A percentile compares a stretch with the other conserved stretches of the same genome.
phyloP scores from a whole-genome alignment of 805 yeast genomes.

The Myxozyma lipomycoides region DNA sequence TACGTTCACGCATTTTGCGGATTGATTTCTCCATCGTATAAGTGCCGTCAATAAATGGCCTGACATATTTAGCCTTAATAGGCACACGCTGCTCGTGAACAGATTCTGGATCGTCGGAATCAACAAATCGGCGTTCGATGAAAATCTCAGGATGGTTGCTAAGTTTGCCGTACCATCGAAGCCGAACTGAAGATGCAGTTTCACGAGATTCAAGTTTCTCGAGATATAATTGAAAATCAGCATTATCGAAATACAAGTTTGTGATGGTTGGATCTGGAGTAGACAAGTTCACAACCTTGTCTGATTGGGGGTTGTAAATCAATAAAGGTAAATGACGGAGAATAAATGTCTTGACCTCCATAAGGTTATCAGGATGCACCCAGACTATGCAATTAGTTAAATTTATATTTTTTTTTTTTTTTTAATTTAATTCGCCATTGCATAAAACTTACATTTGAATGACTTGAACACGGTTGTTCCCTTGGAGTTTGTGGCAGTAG shows the following conservation, averaged over 20 bases:
- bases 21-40: slow-evolving; percentile 50
- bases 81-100: slow-evolving; percentile 54
- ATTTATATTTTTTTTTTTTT: neutral
- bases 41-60: slow-evolving; percentile 61
- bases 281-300: slow-evolving; percentile 38
- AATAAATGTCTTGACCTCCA: slow-evolving; percentile 96
- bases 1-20: slow-evolving; percentile 59
- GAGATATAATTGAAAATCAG: slow-evolving; percentile 78
- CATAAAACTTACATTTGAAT: slow-evolving; percentile 31
- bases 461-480: slow-evolving; percentile 35
- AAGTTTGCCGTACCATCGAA: slow-evolving; percentile 88
- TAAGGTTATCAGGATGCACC: slow-evolving; percentile 93
- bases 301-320: slow-evolving; percentile 56
- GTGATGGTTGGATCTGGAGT: slow-evolving; percentile 74
- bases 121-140: slow-evolving; percentile 72
- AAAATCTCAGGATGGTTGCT: slow-evolving; percentile 70
- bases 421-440: too few species aligned
- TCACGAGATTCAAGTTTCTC: slow-evolving; percentile 54
- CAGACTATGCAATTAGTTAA: slow-evolving; percentile 71
- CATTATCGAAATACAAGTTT: slow-evolving; percentile 82
- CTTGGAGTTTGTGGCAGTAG: slow-evolving; percentile 27
- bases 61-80: slow-evolving; percentile 77
- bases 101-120: slow-evolving; percentile 31
- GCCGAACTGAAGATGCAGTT: slow-evolving; percentile 64
- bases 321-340: slow-evolving; percentile 90